These are phyloP conservation scores for Pyrenophora seminiperda DNA, from an alignment of 2,329 filamentous ascomycete genomes.

Conservation along the genomic window DNA sequence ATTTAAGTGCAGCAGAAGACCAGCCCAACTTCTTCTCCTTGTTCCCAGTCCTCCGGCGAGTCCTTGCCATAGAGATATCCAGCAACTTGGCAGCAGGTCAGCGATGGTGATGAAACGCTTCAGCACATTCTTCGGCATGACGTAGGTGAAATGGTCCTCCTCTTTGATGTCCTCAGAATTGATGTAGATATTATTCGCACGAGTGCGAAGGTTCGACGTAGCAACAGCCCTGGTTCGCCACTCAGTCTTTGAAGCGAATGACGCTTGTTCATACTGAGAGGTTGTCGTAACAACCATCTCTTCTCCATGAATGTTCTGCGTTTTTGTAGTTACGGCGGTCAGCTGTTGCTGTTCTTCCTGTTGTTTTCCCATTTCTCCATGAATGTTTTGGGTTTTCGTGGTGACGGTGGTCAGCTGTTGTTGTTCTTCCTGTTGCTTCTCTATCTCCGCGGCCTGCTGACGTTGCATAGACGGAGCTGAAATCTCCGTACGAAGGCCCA, in stretches of 20 bases:
- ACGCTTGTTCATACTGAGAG: constrained; percentile 96
- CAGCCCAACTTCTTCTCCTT: too few species aligned
- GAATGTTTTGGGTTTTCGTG: too few species aligned
- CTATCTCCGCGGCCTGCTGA: too few species aligned
- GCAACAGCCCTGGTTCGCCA: constrained; percentile 97
- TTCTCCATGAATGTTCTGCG: constrained; percentile 93
- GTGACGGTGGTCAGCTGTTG: too few species aligned
- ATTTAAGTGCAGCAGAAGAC: too few species aligned
- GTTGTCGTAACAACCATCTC: constrained; percentile 98
- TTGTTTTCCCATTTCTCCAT: constrained; percentile 99
- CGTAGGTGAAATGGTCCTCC: constrained; percentile 87
- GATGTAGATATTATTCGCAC: constrained; percentile 98
- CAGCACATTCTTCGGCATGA: constrained; percentile 98
- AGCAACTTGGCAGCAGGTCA: constrained; percentile 92
- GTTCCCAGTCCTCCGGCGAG: too few species aligned
- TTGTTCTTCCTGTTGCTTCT: too few species aligned
- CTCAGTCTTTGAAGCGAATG: constrained; percentile 97
- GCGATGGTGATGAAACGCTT: constrained; percentile 98
- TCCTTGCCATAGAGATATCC: constrained; percentile 92
- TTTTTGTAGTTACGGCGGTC: constrained; percentile 97
- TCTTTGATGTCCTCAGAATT: constrained; percentile 92
- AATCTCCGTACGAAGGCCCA: too few species aligned
- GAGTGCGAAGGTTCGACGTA: constrained; percentile 89
- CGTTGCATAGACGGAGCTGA: too few species aligned
- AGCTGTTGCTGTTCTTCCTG: constrained; percentile 96